Percentiles rank a stretch among this genome's conserved stretches.
These are phyloP conservation scores for Juncus effusus DNA, from an alignment of 176 grass and related monocot species.

Conservation along the genomic window DNA sequence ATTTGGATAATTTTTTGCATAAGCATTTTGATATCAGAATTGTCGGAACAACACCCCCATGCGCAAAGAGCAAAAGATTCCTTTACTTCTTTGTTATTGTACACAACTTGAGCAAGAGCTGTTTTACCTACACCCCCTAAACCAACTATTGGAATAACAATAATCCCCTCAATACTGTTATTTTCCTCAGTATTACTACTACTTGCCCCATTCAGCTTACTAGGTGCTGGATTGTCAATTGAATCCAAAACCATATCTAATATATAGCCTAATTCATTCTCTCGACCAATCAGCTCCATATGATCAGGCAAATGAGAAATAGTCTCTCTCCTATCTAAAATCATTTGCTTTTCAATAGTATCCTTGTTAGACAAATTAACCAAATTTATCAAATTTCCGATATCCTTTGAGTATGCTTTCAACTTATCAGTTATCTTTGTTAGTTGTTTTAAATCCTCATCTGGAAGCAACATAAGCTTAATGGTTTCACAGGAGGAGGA, in stretches of 20 bases:
- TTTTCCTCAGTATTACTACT: not conserved
- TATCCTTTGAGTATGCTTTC: not conserved
- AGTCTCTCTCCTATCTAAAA: not conserved
- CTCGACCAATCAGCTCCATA: not conserved
- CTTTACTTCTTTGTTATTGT: slow-evolving; percentile 11
- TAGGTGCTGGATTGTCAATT: not conserved
- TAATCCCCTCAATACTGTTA: not conserved
- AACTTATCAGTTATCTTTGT: not conserved
- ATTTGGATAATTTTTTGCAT: not conserved
- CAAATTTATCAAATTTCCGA: not conserved
- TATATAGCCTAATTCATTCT: slow-evolving; percentile 4
- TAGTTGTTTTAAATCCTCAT: not conserved
- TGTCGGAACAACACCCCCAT: slow-evolving; percentile 32
- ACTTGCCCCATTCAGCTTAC: not conserved
- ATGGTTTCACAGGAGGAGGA: not conserved
- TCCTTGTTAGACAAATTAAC: not conserved
- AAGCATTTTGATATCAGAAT: not conserved
- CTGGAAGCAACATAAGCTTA: not conserved
- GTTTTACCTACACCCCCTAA: slow-evolving; percentile 44
- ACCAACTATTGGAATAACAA: slow-evolving; percentile 39
- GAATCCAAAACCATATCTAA: not conserved
- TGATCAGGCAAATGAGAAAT: not conserved
- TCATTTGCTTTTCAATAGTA: not conserved
- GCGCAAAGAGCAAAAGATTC: slow-evolving; percentile 12
- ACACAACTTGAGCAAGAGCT: slow-evolving; percentile 36